Conservation (phyloP, 1,284 basidiomycete species). For the Trichosporon coremiiforme region DNA sequence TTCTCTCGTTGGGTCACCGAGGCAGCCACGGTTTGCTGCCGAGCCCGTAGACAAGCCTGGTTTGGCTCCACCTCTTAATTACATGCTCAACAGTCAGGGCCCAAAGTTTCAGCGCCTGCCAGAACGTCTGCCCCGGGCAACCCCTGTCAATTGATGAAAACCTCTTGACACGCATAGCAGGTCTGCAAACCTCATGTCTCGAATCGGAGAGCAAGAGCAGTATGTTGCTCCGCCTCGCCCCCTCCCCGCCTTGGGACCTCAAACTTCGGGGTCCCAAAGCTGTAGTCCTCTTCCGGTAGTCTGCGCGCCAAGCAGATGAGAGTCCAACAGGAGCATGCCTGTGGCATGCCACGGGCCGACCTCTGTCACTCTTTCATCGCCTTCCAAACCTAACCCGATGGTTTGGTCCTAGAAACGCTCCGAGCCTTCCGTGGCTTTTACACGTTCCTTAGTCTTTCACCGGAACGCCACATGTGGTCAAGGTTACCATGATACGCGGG, state of each 20-base stretch:
- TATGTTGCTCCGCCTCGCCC: too few species aligned
- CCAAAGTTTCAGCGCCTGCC: neutral
- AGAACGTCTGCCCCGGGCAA: neutral
- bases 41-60: neutral
- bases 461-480: neutral
- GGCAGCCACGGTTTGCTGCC: neutral
- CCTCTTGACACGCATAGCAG: too few species aligned
- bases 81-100: neutral
- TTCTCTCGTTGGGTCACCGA: neutral
- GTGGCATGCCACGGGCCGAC: neutral
- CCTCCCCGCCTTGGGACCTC: too few species aligned
- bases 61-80: constrained; percentile 6
- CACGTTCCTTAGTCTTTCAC: neutral
- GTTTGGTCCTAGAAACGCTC: neutral
- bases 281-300: neutral
- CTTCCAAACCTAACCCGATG: neutral
- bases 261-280: neutral
- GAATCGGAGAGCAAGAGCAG: too few species aligned
- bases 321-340: neutral
- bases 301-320: neutral
- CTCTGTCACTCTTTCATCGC: neutral
- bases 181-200: too few species aligned
- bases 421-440: neutral
- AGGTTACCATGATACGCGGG: constrained; percentile 1
- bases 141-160: too few species aligned